These are phyloP conservation scores for Huntiella abstrusa DNA, from an alignment of 2,329 filamentous ascomycete species.

Conservation along the genomic window DNA sequence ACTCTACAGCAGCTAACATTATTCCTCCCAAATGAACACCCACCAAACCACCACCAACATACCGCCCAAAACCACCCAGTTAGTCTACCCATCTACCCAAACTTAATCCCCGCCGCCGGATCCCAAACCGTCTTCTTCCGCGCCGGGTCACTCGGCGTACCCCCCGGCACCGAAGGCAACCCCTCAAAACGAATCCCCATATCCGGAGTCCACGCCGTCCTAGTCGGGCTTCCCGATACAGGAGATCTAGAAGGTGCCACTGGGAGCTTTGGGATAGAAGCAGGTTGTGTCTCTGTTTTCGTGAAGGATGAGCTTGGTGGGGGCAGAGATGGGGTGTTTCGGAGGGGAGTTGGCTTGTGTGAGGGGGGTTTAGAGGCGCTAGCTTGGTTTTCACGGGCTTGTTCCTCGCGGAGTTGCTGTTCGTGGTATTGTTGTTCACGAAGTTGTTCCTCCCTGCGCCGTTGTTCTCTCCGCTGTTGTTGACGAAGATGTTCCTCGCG, in stretches of 20 bases:
- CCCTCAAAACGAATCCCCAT: constrained; percentile 62
- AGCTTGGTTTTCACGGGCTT: constrained; percentile 10
- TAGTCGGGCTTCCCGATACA: constrained; percentile 14
- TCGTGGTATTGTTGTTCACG: too few species aligned
- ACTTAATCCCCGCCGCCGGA: constrained; percentile 9
- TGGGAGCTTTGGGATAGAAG: constrained; percentile 12
- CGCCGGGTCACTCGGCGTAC: constrained; percentile 12
- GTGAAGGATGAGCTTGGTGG: constrained; percentile 17
- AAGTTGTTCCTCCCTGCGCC: too few species aligned
- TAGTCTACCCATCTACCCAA: constrained; percentile 12
- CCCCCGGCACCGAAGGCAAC: constrained; percentile 16
- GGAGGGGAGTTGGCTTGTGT: neutral
- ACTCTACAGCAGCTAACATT: too few species aligned
- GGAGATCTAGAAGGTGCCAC: neutral
- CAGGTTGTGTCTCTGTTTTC: neutral
- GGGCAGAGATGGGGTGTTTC: constrained; percentile 13
- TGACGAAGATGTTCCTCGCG: too few species aligned
- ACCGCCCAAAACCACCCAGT: too few species aligned
- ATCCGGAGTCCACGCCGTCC: constrained; percentile 51
- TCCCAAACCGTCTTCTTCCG: constrained; percentile 12
- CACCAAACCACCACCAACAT: too few species aligned
- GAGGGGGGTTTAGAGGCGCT: too few species aligned
- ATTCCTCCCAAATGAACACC: too few species aligned
- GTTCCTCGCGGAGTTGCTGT: neutral
- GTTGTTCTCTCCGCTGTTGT: too few species aligned